These are phyloP conservation scores for Phytophthora cryptogea DNA, from an alignment of 352 stramenopile species.

Conservation along the genomic window DNA sequence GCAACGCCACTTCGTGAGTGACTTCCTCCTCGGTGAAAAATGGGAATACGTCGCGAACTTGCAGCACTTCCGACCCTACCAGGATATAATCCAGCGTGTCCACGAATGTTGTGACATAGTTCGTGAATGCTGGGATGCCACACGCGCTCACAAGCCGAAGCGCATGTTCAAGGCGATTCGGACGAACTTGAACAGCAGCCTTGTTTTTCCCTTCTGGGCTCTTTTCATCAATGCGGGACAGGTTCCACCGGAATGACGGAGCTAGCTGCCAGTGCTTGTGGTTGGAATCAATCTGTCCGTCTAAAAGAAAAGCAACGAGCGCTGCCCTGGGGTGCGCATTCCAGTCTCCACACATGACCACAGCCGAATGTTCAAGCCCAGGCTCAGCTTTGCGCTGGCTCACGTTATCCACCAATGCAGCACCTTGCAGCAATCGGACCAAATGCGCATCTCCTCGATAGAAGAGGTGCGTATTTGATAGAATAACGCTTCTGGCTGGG, in stretches of 20 bases:
- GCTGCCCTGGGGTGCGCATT: conserved; percentile 61
- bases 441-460: conserved; percentile 75
- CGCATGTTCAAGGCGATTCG: conserved; percentile 43
- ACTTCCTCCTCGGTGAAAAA: conserved; percentile 67
- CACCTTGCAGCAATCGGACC: conserved; percentile 64
- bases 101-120: conserved; percentile 67
- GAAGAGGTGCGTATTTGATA: conserved; percentile 81
- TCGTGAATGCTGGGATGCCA: conserved; percentile 72
- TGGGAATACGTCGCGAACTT: conserved; percentile 57
- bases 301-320: conserved; percentile 53
- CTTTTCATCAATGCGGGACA: conserved; percentile 10
- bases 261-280: conserved; percentile 63
- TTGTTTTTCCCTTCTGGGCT: background rate
- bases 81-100: conserved; percentile 79
- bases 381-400: conserved; percentile 26
- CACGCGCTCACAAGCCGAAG: conserved; percentile 60
- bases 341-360: conserved; percentile 74
- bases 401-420: conserved; percentile 47
- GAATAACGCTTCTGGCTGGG: conserved; percentile 33
- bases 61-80: conserved; percentile 39
- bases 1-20: conserved; percentile 62
- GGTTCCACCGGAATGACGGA: conserved; percentile 55
- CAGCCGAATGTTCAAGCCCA: conserved; percentile 30
- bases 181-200: conserved; percentile 6
- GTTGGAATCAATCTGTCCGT: conserved; percentile 47